Conservation (phyloP, 2,329 filamentous ascomycete genomes). For the Curvularia sp. region DNA sequence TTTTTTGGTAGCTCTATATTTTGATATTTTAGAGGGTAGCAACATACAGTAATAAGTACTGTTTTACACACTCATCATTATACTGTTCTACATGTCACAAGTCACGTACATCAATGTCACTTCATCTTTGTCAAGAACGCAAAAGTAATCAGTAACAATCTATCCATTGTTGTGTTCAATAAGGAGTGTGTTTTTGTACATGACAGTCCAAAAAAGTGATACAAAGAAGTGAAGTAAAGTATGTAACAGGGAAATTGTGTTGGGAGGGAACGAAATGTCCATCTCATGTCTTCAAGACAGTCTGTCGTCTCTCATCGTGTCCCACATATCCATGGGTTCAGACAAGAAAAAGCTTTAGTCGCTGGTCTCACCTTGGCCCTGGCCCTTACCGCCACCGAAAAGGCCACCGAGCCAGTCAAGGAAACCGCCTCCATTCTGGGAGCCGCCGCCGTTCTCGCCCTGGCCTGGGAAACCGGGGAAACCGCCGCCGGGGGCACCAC, state of each 20-base stretch:
- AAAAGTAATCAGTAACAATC: too few species aligned
- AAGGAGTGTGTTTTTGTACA: not conserved
- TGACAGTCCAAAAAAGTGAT: not conserved
- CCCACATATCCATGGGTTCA: too few species aligned
- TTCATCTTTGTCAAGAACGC: too few species aligned
- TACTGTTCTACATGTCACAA: too few species aligned
- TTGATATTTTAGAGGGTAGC: not conserved
- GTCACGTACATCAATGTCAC: too few species aligned
- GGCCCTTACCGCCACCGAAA: conserved; percentile 12
- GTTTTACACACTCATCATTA: too few species aligned
- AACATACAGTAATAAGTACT: too few species aligned
- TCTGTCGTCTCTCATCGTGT: not conserved
- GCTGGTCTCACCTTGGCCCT: not conserved
- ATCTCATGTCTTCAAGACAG: not conserved
- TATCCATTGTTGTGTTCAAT: not conserved
- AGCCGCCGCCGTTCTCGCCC: conserved; percentile 1
- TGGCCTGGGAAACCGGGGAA: not conserved
- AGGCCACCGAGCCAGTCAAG: conserved; percentile 16
- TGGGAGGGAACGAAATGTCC: not conserved
- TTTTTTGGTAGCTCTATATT: not conserved
- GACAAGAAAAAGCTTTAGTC: too few species aligned
- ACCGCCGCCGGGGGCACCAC: too few species aligned
- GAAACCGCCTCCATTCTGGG: conserved; percentile 10
- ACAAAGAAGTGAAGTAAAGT: not conserved
- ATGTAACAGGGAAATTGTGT: not conserved